Evolutionary conservation across 441 rosid genomes (phyloP).

Genomic region (Gossypium trilobum): DNA sequence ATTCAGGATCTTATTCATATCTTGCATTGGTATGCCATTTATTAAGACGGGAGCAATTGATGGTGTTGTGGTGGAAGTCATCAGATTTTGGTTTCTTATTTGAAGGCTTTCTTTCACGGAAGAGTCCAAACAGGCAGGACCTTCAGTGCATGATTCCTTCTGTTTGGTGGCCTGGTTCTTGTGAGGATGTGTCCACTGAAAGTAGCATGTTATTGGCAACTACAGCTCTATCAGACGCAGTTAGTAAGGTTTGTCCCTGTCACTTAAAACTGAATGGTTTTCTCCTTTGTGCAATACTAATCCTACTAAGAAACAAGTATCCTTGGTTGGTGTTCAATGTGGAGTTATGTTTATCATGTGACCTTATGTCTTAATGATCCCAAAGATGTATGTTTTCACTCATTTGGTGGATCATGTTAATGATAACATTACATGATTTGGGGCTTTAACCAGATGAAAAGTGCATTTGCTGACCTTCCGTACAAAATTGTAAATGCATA

Average conservation of each 20-base stretch:
- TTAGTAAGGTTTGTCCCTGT: conserved; percentile 52
- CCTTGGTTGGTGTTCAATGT: neutral
- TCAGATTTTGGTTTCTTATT: conserved; percentile 65
- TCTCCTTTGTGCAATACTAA: neutral
- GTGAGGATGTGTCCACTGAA: conserved; percentile 68
- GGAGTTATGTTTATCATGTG: neutral
- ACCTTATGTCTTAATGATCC: conserved; percentile 4
- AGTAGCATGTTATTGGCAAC: conserved; percentile 74
- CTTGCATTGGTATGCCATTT: conserved; percentile 83
- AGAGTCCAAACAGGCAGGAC: conserved; percentile 76
- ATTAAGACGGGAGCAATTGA: conserved; percentile 60
- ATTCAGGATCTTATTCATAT: conserved; percentile 80
- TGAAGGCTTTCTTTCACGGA: conserved; percentile 77
- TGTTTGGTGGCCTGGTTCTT: conserved; percentile 99
- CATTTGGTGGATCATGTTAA: neutral
- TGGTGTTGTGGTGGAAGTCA: conserved; percentile 83
- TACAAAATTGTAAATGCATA: neutral
- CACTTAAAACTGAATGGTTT: conserved; percentile 6
- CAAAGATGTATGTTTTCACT: neutral
- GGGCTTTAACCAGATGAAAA: neutral
- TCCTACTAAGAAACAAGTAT: neutral
- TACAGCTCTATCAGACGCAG: conserved; percentile 66
- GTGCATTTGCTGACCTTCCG: neutral
- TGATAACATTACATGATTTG: neutral
- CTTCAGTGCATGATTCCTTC: conserved; percentile 78